Evolutionary conservation across 73 alveolate genomes (phyloP).

Genomic region (Chromera velia): DNA sequence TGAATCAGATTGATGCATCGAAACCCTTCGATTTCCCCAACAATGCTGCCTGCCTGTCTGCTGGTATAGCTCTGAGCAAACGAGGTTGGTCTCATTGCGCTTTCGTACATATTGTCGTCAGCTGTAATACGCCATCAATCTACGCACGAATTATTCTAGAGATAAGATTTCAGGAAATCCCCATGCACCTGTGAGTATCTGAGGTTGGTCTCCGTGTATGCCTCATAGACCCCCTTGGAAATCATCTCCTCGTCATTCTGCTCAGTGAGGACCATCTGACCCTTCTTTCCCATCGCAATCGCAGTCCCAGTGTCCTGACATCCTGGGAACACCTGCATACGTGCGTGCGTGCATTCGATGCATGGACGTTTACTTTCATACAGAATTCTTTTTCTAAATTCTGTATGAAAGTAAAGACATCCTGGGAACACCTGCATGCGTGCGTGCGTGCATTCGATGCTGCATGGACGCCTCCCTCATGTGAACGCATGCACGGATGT

Average conservation of each 20-base stretch:
- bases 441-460: too few relatives aligned
- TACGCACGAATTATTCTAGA: background rate
- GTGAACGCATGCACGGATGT: constrained; percentile 25
- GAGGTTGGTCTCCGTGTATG: constrained; percentile 32
- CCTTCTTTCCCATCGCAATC: constrained; percentile 29
- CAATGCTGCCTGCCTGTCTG: too few relatives aligned
- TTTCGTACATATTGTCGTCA: background rate
- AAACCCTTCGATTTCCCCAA: too few relatives aligned
- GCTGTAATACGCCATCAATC: background rate
- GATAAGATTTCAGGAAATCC: background rate
- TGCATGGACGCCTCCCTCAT: too few relatives aligned
- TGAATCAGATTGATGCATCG: too few relatives aligned
- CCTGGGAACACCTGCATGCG: constrained; percentile 28
- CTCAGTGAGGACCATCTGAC: constrained; percentile 16
- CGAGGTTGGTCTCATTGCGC: background rate
- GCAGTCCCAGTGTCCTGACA: constrained; percentile 31
- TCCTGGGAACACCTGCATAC: constrained; percentile 23
- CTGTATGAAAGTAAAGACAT: constrained; percentile 16
- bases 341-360: too few relatives aligned
- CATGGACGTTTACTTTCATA: too few relatives aligned
- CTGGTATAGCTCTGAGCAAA: background rate
- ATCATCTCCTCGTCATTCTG: constrained; percentile 2
- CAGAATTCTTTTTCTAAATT: constrained; percentile 7
- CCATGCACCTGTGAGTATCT: constrained; percentile 26
- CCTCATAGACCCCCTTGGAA: constrained; percentile 30